Conservation (phyloP, 257 asterid species). For the Coffea canephora region DNA sequence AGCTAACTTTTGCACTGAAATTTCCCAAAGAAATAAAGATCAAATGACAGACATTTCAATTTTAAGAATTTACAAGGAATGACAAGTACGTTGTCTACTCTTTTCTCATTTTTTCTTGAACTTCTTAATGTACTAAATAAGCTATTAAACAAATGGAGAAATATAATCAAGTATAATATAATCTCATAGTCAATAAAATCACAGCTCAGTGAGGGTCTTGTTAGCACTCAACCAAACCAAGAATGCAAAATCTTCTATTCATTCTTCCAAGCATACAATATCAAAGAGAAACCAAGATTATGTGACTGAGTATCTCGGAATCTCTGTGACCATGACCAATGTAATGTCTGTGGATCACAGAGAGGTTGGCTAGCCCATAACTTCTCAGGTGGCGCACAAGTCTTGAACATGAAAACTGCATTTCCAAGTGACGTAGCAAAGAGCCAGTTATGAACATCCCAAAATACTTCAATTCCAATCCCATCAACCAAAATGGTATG, state of each 20-base stretch:
- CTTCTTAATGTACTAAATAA: constrained; percentile 18
- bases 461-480: constrained; percentile 37
- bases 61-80: constrained; percentile 28
- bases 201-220: constrained; percentile 28
- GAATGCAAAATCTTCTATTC: constrained; percentile 36
- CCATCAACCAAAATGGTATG: constrained; percentile 46
- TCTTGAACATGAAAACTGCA: constrained; percentile 52
- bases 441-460: constrained; percentile 54
- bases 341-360: constrained; percentile 32
- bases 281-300: constrained; percentile 41
- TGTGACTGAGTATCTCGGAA: constrained; percentile 34
- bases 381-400: constrained; percentile 39
- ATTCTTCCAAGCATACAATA: constrained; percentile 47
- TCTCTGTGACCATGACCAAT: constrained; percentile 43
- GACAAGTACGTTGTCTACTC: constrained; percentile 12
- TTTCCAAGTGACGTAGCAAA: constrained; percentile 30
- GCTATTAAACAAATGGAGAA: constrained; percentile 19
- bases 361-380: constrained; percentile 42
- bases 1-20: constrained; percentile 6
- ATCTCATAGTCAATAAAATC: constrained; percentile 25
- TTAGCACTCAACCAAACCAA: constrained; percentile 29
- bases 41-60: constrained; percentile 13
- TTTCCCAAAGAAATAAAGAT: constrained; percentile 15
- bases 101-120: constrained; percentile 12
- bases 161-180: constrained; percentile 24